phyloP scores from a whole-genome alignment of 2,329 filamentous ascomycete species.

The Trichophyton rubrum region DNA sequence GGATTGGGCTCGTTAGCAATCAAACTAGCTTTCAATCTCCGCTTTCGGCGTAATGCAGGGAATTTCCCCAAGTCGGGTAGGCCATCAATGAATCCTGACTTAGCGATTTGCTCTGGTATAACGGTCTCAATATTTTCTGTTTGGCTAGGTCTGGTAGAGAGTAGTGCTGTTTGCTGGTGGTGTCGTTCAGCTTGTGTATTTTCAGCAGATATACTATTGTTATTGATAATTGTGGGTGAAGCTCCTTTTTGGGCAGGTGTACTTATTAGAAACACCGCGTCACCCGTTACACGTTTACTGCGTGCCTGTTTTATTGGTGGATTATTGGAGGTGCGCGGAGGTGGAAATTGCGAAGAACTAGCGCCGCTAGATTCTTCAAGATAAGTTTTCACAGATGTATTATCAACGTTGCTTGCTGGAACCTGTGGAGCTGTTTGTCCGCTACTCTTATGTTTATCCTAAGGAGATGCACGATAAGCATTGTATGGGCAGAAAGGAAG shows the following conservation, averaged over 20 bases:
- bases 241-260: background rate
- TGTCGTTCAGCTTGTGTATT: background rate
- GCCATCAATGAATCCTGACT: background rate
- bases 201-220: background rate
- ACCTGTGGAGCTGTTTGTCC: background rate
- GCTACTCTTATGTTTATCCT: background rate
- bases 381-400: too few species aligned
- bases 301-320: background rate
- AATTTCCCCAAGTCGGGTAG: constrained; percentile 12
- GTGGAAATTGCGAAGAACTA: background rate
- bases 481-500: background rate
- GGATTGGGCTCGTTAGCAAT: background rate
- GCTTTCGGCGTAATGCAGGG: constrained; percentile 10
- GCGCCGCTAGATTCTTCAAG: background rate
- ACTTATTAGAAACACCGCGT: background rate
- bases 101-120: background rate
- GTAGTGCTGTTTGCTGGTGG: background rate
- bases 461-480: background rate
- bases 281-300: background rate
- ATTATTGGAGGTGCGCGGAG: background rate
- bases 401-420: background rate
- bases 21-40: background rate
- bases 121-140: too few species aligned
- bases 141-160: background rate
- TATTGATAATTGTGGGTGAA: background rate